Evolutionary conservation across 2,329 filamentous ascomycete genomes (phyloP).

Genomic region (Exophiala dermatitidis): DNA sequence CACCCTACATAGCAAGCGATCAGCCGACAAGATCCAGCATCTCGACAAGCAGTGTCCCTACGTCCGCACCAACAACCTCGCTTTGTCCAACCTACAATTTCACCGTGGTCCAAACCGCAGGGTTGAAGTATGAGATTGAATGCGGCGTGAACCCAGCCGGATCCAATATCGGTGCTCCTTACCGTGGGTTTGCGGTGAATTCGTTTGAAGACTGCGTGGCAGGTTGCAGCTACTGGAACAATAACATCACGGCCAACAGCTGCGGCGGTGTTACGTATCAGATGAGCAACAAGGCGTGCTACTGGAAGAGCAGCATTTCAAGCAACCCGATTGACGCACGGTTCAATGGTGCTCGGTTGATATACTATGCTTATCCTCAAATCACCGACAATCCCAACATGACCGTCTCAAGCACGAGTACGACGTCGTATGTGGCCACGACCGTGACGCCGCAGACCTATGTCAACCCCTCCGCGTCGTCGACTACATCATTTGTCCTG

Average conservation of each 20-base stretch:
- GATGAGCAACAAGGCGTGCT: conserved; percentile 16
- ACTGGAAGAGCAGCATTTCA: conserved; percentile 19
- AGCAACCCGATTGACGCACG: conserved; percentile 4
- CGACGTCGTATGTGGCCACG: conserved; percentile 14
- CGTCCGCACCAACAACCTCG: conserved; percentile 12
- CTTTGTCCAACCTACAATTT: conserved; percentile 24
- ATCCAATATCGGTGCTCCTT: conserved; percentile 16
- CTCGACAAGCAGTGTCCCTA: conserved; percentile 4
- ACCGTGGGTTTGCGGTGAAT: conserved; percentile 12
- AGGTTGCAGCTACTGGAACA: conserved; percentile 23
- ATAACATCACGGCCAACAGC: conserved; percentile 16
- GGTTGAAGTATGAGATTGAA: conserved; percentile 20
- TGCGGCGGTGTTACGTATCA: conserved; percentile 21
- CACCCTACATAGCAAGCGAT: conserved; percentile 21
- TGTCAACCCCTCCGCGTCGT: conserved; percentile 1
- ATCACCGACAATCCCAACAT: conserved; percentile 19
- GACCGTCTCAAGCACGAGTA: conserved; percentile 9
- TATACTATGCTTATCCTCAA: conserved; percentile 24
- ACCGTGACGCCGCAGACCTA: conserved; percentile 19
- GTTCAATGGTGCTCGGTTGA: conserved; percentile 18
- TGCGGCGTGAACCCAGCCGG: conserved; percentile 20
- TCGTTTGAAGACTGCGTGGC: conserved; percentile 21
- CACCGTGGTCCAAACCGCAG: conserved; percentile 16
- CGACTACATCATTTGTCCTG: conserved; percentile 9
- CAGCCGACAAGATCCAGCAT: conserved; percentile 16